Conservation (phyloP, 345 rosid genomes). For the Eucalyptus paniculata region DNA sequence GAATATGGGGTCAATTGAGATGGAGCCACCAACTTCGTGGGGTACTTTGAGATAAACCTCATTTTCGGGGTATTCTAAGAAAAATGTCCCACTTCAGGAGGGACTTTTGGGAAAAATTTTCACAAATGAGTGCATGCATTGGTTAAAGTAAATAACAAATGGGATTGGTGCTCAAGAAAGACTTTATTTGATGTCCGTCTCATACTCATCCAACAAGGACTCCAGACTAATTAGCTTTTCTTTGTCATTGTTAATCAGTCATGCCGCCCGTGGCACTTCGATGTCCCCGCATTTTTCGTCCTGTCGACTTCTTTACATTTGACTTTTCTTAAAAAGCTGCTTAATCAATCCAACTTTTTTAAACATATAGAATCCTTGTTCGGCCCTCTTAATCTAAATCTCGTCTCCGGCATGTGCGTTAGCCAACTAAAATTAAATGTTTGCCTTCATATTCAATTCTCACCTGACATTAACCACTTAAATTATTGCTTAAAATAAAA, state of each 20-base stretch:
- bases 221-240: not conserved
- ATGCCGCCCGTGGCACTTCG: not conserved
- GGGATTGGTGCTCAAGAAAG: not conserved
- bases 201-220: not conserved
- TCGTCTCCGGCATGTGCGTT: not conserved
- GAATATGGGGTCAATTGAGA: not conserved
- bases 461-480: not conserved
- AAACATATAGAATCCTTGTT: not conserved
- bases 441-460: not conserved
- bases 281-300: not conserved
- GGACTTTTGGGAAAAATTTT: accelerated
- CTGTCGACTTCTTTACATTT: not conserved
- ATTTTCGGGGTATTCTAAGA: not conserved
- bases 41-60: not conserved
- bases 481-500: not conserved
- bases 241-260: not conserved
- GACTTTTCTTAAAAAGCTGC: not conserved
- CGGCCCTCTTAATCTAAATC: not conserved
- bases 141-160: not conserved
- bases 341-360: not conserved
- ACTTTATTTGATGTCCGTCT: not conserved
- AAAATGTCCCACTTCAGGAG: not conserved
- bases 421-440: not conserved
- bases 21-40: not conserved
- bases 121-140: not conserved